A percentile compares a stretch with the other conserved stretches of the same genome.
Evolutionary conservation across 2,329 filamentous ascomycete species (phyloP).

Genomic region (Claviceps sp.): DNA sequence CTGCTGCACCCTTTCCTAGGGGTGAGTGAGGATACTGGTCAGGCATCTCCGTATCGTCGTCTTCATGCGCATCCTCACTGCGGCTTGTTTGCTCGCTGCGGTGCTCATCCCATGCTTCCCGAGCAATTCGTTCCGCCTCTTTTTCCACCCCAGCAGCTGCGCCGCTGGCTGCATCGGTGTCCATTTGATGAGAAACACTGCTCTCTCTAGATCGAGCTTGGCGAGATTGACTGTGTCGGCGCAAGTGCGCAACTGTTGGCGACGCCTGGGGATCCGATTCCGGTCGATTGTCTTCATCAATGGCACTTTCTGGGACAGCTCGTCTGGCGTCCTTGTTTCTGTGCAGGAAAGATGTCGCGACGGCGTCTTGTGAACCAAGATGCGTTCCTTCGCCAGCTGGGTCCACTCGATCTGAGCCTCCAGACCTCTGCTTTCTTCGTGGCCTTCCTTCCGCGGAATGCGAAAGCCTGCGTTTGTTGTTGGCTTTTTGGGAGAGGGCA

Average conservation of each 20-base stretch:
- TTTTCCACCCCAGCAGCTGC: slow-evolving; percentile 6
- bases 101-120: slow-evolving; percentile 22
- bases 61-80: slow-evolving; percentile 5
- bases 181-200: slow-evolving; percentile 12
- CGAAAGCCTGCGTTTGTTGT: slow-evolving; percentile 21
- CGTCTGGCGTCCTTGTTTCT: slow-evolving; percentile 2
- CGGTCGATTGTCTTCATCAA: slow-evolving; percentile 10
- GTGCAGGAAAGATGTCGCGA: slow-evolving; percentile 6
- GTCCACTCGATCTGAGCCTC: slow-evolving; percentile 11
- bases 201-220: slow-evolving; percentile 16
- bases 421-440: slow-evolving; percentile 20
- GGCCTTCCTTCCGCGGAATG: slow-evolving; percentile 17
- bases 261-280: slow-evolving; percentile 13
- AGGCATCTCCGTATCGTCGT: slow-evolving; percentile 1
- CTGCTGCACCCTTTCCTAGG: not conserved
- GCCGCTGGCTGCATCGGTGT: slow-evolving; percentile 9
- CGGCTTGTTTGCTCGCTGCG: slow-evolving; percentile 15
- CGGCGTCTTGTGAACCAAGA: not conserved
- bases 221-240: slow-evolving; percentile 13
- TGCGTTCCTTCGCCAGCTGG: slow-evolving; percentile 2
- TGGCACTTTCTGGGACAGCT: slow-evolving; percentile 6
- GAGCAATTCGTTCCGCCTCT: slow-evolving; percentile 18
- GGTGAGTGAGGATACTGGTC: slow-evolving; percentile 4
- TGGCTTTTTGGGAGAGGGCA: slow-evolving; percentile 12
- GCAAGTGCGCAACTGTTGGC: slow-evolving; percentile 15